A percentile compares a stretch with the other conserved stretches of the same genome.
Evolutionary conservation across 352 stramenopile genomes (phyloP).

Genomic region (Pythium insidiosum): DNA sequence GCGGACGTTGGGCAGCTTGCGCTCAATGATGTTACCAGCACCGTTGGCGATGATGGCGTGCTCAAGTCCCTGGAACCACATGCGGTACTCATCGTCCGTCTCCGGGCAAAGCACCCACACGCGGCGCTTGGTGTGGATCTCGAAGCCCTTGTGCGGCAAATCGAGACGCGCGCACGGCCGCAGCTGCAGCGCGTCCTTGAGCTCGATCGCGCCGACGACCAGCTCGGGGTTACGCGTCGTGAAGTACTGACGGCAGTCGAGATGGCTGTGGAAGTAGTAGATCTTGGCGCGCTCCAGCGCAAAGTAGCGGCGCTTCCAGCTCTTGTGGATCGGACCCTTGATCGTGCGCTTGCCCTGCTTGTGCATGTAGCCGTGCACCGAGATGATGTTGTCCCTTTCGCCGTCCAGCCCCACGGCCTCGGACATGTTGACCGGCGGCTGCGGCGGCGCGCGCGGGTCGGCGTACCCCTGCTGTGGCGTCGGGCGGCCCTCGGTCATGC

Average conservation of each 20-base stretch:
- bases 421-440: constrained; percentile 67
- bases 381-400: constrained; percentile 70
- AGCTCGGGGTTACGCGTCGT: constrained; percentile 68
- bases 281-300: constrained; percentile 75
- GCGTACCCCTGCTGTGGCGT: constrained; percentile 55
- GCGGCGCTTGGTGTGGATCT: constrained; percentile 81
- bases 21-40: constrained; percentile 82
- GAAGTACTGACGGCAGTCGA: constrained; percentile 78
- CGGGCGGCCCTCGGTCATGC: constrained; percentile 33
- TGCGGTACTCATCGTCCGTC: constrained; percentile 79
- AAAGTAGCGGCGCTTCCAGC: constrained; percentile 77
- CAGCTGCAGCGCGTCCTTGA: constrained; percentile 79
- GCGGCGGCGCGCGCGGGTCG: constrained; percentile 38
- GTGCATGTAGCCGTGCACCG: constrained; percentile 81
- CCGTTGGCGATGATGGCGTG: constrained; percentile 70
- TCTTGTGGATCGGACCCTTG: constrained; percentile 79
- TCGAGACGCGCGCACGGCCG: constrained; percentile 74
- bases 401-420: constrained; percentile 39
- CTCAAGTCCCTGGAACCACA: constrained; percentile 83
- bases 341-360: constrained; percentile 79
- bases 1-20: constrained; percentile 80
- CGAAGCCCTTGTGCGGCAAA: constrained; percentile 80
- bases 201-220: constrained; percentile 60
- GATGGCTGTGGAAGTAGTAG: constrained; percentile 78
- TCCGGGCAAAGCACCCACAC: constrained; percentile 84